phyloP scores from a whole-genome alignment of 352 stramenopile species.

The Phytophthora cryptogea region DNA sequence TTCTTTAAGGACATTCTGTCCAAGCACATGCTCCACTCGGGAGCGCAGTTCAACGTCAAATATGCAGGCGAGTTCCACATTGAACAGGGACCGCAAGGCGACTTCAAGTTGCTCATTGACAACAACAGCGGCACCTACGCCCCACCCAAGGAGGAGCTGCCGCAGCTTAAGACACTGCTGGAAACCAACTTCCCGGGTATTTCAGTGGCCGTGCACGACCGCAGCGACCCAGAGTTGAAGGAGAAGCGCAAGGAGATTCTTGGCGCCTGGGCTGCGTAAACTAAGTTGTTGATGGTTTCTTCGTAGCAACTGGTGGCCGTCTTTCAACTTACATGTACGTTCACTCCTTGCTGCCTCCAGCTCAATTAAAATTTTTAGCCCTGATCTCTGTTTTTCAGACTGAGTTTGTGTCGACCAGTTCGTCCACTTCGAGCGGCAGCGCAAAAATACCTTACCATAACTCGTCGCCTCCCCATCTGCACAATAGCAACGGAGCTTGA shows the following conservation, averaged over 20 bases:
- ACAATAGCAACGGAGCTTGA: background rate
- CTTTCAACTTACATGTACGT: too few relatives aligned
- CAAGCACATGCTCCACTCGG: conserved; percentile 44
- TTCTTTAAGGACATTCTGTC: conserved; percentile 51
- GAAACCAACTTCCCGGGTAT: conserved; percentile 40
- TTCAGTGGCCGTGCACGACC: conserved; percentile 28
- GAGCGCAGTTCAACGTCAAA: conserved; percentile 33
- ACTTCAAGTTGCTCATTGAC: conserved; percentile 38
- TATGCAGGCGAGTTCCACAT: conserved; percentile 41
- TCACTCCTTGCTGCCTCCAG: too few relatives aligned
- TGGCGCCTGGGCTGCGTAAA: conserved; percentile 27
- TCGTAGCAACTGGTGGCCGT: too few relatives aligned
- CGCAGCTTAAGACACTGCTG: conserved; percentile 29
- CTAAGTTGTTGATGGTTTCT: background rate
- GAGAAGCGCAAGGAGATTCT: conserved; percentile 33
- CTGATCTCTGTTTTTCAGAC: too few relatives aligned
- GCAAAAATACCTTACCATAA: background rate
- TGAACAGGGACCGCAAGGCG: conserved; percentile 17
- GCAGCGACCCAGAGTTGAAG: conserved; percentile 20
- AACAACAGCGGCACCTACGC: conserved; percentile 47
- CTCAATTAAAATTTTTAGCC: too few relatives aligned
- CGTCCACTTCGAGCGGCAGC: background rate
- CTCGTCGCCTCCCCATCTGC: background rate
- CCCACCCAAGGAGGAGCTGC: conserved; percentile 31
- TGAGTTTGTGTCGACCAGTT: background rate